Conservation (phyloP, 306 rosid genomes). For the Ceratonia siliqua region DNA sequence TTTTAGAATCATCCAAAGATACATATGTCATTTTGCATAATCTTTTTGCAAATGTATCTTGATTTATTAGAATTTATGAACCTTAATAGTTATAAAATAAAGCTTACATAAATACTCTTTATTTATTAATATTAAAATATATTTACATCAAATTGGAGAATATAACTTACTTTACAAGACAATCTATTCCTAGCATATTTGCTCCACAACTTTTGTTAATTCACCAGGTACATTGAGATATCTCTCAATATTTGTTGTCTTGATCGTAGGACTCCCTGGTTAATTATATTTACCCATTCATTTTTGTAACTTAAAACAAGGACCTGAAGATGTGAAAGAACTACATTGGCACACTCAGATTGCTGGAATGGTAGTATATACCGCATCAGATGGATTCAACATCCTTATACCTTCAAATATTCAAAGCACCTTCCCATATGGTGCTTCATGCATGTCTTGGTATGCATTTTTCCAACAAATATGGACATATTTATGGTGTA, state of each 20-base stretch:
- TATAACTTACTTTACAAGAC: too few relatives aligned
- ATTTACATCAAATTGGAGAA: too few relatives aligned
- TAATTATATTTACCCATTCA: neutral
- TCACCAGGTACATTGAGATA: slow-evolving; percentile 65
- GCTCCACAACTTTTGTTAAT: slow-evolving; percentile 90
- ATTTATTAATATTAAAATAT: too few relatives aligned
- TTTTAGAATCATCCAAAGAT: too few relatives aligned
- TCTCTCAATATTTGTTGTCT: neutral
- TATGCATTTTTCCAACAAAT: neutral
- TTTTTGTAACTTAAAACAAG: slow-evolving; percentile 48
- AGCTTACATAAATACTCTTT: too few relatives aligned
- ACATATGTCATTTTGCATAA: too few relatives aligned
- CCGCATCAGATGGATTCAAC: slow-evolving; percentile 86
- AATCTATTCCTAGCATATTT: too few relatives aligned
- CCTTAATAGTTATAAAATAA: too few relatives aligned
- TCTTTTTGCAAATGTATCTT: too few relatives aligned
- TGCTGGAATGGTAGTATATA: slow-evolving; percentile 86
- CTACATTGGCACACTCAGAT: slow-evolving; percentile 91
- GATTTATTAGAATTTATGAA: too few relatives aligned
- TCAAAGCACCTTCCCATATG: slow-evolving; percentile 66
- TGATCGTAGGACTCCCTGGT: neutral
- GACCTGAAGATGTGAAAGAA: slow-evolving; percentile 84
- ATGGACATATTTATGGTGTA: neutral
- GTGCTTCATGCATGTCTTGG: slow-evolving; percentile 33
- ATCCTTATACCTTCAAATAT: slow-evolving; percentile 89